Evolutionary conservation across 441 rosid species (phyloP).

Genomic region (Eutrema salsugineum): DNA sequence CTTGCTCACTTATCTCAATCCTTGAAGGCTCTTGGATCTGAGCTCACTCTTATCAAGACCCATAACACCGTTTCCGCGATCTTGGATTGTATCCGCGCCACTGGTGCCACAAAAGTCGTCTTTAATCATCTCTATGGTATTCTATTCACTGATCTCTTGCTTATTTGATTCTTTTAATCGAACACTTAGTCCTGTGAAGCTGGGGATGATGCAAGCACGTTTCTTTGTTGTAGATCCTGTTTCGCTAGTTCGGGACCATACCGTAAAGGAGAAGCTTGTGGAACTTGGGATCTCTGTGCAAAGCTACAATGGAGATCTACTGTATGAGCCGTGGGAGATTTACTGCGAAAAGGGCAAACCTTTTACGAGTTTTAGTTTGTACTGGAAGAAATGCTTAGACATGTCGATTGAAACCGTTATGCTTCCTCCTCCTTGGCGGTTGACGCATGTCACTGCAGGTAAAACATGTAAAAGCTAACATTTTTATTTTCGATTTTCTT

Average conservation of each 20-base stretch:
- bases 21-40: slow-evolving; percentile 71
- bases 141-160: neutral
- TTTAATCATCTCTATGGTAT: slow-evolving; percentile 91
- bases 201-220: neutral
- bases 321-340: slow-evolving; percentile 93
- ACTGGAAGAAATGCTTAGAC: slow-evolving; percentile 69
- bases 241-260: slow-evolving; percentile 80
- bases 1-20: slow-evolving; percentile 62
- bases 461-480: neutral
- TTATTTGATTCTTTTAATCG: neutral
- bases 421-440: slow-evolving; percentile 66
- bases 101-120: slow-evolving; percentile 75
- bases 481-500: too few relatives aligned
- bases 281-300: slow-evolving; percentile 76
- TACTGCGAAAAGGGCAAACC: slow-evolving; percentile 61
- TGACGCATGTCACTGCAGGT: slow-evolving; percentile 56
- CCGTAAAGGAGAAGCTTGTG: slow-evolving; percentile 60
- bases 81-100: slow-evolving; percentile 55
- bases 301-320: slow-evolving; percentile 79
- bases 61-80: slow-evolving; percentile 65
- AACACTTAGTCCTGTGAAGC: neutral
- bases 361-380: slow-evolving; percentile 61
- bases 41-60: slow-evolving; percentile 63
- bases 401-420: slow-evolving; percentile 60
- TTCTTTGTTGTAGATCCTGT: slow-evolving; percentile 60